Percentiles rank a stretch among this genome's conserved stretches.
Evolutionary conservation across 2,329 filamentous ascomycete genomes (phyloP).

Genomic region (Alternaria rosae): DNA sequence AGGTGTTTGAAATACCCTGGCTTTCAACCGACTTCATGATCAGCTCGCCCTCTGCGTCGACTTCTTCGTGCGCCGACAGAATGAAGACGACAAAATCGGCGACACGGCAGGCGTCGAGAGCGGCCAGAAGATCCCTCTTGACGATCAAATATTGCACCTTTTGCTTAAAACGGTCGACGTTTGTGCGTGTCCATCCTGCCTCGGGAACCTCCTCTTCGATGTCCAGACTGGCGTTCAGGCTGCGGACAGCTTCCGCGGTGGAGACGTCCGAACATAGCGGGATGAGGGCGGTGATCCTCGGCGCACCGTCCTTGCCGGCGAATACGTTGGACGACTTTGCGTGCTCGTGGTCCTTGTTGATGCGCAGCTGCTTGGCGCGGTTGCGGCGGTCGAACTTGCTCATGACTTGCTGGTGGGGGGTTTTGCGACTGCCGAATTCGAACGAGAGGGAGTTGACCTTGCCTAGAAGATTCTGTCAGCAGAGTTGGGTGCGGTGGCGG

Average conservation of each 20-base stretch:
- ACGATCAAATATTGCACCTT: constrained; percentile 85
- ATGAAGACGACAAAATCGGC: constrained; percentile 93
- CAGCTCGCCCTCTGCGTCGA: constrained; percentile 83
- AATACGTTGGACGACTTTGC: constrained; percentile 82
- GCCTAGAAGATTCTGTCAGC: constrained; percentile 60
- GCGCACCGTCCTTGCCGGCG: constrained; percentile 82
- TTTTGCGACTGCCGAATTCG: constrained; percentile 80
- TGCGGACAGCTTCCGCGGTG: constrained; percentile 69
- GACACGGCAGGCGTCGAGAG: constrained; percentile 83
- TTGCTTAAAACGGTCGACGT: constrained; percentile 92
- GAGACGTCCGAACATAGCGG: constrained; percentile 80
- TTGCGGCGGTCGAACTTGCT: constrained; percentile 96
- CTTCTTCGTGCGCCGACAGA: constrained; percentile 81
- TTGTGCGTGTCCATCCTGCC: constrained; percentile 67
- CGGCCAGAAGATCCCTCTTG: constrained; percentile 75
- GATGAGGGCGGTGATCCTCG: constrained; percentile 86
- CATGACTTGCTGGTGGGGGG: constrained; percentile 95
- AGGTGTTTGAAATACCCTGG: constrained; percentile 92
- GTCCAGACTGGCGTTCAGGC: constrained; percentile 81
- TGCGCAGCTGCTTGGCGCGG: constrained; percentile 88
- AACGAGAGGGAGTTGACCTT: constrained; percentile 68
- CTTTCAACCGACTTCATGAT: constrained; percentile 88
- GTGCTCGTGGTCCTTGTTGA: constrained; percentile 83
- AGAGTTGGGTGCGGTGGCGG: not conserved
- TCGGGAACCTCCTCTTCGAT: constrained; percentile 70